phyloP scores from a whole-genome alignment of 1,139 yeast genomes.

The Geotrichum cucujoidarum region DNA sequence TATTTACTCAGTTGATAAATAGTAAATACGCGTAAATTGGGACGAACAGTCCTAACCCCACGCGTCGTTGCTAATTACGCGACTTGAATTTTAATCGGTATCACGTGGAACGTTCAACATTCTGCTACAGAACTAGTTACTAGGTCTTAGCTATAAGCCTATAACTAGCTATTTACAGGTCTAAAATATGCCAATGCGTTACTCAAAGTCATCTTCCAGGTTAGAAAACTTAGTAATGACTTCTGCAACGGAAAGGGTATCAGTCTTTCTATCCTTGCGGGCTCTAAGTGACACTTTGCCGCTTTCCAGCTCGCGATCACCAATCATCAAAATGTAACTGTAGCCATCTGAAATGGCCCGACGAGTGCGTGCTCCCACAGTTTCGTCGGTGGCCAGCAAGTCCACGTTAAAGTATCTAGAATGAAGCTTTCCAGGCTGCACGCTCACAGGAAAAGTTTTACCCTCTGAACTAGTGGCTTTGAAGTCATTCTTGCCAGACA shows the following conservation, averaged over 20 bases:
- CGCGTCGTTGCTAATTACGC: too few species aligned
- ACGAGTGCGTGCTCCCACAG: conserved; percentile 74
- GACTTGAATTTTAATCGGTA: too few species aligned
- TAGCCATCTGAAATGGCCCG: conserved; percentile 75
- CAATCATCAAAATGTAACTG: conserved; percentile 75
- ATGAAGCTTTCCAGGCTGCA: conserved; percentile 38
- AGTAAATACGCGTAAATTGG: too few species aligned
- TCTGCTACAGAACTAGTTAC: too few species aligned
- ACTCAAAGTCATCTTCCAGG: conserved; percentile 28
- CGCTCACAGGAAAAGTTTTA: conserved; percentile 6
- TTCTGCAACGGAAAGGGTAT: conserved; percentile 29
- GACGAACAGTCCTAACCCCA: too few species aligned
- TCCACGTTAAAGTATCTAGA: conserved; percentile 69
- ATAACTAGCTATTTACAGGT: background rate
- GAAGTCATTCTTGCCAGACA: conserved; percentile 43
- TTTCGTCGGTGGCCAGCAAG: conserved; percentile 65
- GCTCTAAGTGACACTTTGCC: conserved; percentile 64
- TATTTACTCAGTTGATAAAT: too few species aligned
- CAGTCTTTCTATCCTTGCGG: conserved; percentile 48
- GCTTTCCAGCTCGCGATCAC: conserved; percentile 71
- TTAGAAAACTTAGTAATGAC: conserved; percentile 26
- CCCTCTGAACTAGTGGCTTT: background rate
- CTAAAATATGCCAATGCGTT: conserved; percentile 1
- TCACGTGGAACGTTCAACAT: too few species aligned
- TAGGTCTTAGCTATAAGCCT: too few species aligned